These are phyloP conservation scores for Microsporum ferrugineum DNA, from an alignment of 2,329 filamentous ascomycete species.

Conservation along the genomic window DNA sequence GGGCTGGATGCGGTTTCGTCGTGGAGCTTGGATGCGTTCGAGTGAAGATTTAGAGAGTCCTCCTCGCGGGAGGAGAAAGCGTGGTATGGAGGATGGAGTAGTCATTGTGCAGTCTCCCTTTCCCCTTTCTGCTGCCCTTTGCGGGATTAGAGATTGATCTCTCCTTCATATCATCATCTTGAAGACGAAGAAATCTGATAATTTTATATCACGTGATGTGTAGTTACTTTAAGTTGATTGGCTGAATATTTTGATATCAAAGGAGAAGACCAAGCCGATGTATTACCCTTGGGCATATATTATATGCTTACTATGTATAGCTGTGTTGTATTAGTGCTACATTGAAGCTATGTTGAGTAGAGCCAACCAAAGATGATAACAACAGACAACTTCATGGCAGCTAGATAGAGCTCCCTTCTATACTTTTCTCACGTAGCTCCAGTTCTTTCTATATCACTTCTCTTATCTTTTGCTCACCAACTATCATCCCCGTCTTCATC, in stretches of 20 bases:
- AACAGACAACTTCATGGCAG: too few relatives aligned
- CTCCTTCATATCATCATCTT: not conserved
- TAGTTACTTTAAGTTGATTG: not conserved
- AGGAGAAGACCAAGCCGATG: not conserved
- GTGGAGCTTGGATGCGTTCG: conserved; percentile 15
- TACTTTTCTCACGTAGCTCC: too few relatives aligned
- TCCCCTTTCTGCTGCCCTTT: not conserved
- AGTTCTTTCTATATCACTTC: not conserved
- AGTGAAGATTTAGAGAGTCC: conserved; percentile 28
- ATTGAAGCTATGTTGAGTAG: too few relatives aligned
- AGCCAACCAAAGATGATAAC: too few relatives aligned
- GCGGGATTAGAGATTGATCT: not conserved
- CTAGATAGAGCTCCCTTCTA: too few relatives aligned
- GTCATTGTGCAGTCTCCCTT: conserved; percentile 10
- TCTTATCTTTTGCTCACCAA: not conserved
- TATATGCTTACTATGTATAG: too few relatives aligned
- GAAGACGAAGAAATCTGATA: not conserved
- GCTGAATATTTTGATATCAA: not conserved
- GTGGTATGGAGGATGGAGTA: conserved; percentile 40
- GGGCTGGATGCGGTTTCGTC: conserved; percentile 9
- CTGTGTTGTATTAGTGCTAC: too few relatives aligned
- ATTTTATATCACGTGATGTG: conserved; percentile 2
- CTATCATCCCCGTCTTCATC: not conserved
- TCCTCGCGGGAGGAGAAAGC: conserved; percentile 53
- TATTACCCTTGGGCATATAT: too few relatives aligned